Base-by-base conservation (phyloP, 805 yeast species). In the Lachancea sp. region DNA sequence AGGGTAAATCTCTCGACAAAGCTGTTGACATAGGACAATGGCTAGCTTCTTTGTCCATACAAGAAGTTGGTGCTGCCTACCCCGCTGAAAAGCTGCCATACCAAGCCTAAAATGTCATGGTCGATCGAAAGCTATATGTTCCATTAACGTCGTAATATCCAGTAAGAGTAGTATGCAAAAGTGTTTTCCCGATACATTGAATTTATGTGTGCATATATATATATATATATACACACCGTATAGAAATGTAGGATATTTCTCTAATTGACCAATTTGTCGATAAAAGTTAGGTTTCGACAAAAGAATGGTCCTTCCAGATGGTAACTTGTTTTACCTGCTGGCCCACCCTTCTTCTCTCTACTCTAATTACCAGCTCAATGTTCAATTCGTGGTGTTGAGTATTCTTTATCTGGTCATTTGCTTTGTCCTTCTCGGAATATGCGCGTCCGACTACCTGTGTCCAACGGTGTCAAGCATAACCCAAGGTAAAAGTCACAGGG, bases 61-160 rank as follows among this genome's bases (percentile, higher is more conserved):
- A 88, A 74, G 85, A 85, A 67, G 76, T 83, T 50, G 98, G 99
- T 43, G 96, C 98, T 34, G 75, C 95, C 38, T 92, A 78, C 78
- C 97, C 97, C 53, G 70, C 72, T 69, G 83, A 85, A 51, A 81
- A 81, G 68, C 68, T 75, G 54, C 52, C 74, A 37, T 78, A 75
- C 64, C 43, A 45, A 22, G 54, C 48, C 37, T 56, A 41, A 44
- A 15, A n/a, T n/a, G n/a, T n/a, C n/a, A n/a, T n/a, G n/a, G n/a
- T n/a, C n/a, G n/a, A 13, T 13, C n/a, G 30, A 23, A 23, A 23
- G 25, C n/a, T n/a, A n/a, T n/a, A n/a, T n/a, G n/a, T n/a, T n/a
- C n/a, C n/a, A n/a, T n/a, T n/a, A n/a, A n/a, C n/a, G n/a, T n/a
- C n/a, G n/a, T n/a, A n/a, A n/a, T n/a, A n/a, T n/a, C n/a, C n/a